These are phyloP conservation scores for Mucor irregularis DNA, from an alignment of 371 early-diverging fungal genomes.

Conservation along the genomic window DNA sequence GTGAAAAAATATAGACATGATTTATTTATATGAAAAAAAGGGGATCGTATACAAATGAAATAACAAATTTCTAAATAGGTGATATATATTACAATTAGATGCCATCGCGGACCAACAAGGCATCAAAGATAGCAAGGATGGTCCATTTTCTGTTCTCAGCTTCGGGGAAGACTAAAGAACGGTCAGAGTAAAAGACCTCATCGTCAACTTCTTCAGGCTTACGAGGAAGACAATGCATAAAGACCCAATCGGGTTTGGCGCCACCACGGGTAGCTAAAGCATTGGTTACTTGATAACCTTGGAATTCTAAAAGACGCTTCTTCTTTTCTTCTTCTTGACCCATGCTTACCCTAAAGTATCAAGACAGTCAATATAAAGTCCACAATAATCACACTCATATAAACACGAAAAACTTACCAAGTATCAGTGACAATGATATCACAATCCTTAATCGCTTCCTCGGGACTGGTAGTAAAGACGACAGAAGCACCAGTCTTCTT, in stretches of 20 bases:
- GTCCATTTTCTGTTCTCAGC: constrained; percentile 98
- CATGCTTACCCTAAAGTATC: constrained; percentile 89
- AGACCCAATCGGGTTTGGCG: constrained; percentile 87
- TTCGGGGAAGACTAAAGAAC: constrained; percentile 93
- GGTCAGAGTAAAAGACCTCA: constrained; percentile 90
- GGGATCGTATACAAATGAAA: too few species aligned
- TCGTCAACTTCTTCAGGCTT: constrained; percentile 96
- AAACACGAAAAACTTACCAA: constrained; percentile 56
- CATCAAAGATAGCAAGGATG: constrained; percentile 83
- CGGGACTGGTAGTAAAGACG: constrained; percentile 67
- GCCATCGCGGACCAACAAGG: constrained; percentile 61
- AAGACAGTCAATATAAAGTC: not conserved
- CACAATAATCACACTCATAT: not conserved
- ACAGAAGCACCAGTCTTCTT: constrained; percentile 53
- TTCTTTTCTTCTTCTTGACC: constrained; percentile 94
- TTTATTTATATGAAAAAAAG: not conserved
- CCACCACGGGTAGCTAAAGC: constrained; percentile 73
- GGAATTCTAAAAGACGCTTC: constrained; percentile 77
- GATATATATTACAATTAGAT: constrained; percentile 12
- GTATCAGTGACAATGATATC: constrained; percentile 95
- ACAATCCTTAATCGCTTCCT: constrained; percentile 77
- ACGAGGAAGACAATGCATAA: constrained; percentile 97
- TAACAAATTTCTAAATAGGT: not conserved
- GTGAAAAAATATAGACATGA: too few species aligned
- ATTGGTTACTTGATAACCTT: constrained; percentile 87